A percentile compares a stretch with the other conserved stretches of the same genome.
Conservation (phyloP, 2,329 filamentous ascomycete genomes). For the Laburnicola sp. region DNA sequence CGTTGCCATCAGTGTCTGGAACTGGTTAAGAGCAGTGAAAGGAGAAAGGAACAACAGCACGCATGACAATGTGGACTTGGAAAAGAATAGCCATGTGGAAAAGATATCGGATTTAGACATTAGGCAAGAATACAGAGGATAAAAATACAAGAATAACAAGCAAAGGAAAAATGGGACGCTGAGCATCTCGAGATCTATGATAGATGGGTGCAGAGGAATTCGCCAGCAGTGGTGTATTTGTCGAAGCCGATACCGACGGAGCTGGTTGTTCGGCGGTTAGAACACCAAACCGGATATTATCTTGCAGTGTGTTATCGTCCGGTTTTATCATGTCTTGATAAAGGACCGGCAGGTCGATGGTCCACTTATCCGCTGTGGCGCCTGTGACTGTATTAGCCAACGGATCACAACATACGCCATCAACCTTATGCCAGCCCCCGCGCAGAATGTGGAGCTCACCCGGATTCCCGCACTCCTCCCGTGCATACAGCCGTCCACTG, state of each 20-base stretch:
- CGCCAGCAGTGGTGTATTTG: constrained; percentile 1
- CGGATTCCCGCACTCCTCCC: constrained; percentile 24
- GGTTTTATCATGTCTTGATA: constrained; percentile 5
- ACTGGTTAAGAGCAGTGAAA: constrained; percentile 30
- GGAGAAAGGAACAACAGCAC: neutral
- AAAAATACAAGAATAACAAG: neutral
- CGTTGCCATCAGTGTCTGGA: constrained; percentile 32
- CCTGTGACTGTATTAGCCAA: constrained; percentile 15
- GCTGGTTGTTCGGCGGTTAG: neutral
- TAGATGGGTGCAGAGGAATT: neutral
- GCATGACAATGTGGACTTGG: constrained; percentile 2
- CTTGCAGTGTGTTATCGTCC: neutral
- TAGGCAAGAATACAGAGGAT: constrained; percentile 1
- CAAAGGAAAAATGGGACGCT: neutral
- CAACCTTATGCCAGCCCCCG: constrained; percentile 6
- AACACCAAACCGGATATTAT: neutral
- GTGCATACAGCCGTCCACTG: constrained; percentile 25
- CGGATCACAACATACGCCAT: constrained; percentile 8
- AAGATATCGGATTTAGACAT: constrained; percentile 14
- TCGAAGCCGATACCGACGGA: constrained; percentile 1
- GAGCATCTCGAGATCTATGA: neutral
- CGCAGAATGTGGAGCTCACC: constrained; percentile 16
- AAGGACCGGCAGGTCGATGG: constrained; percentile 28
- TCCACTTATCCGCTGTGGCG: constrained; percentile 2
- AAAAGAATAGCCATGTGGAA: constrained; percentile 17